These are phyloP conservation scores for Acacia crassicarpa DNA, from an alignment of 306 rosid species.

Conservation along the genomic window DNA sequence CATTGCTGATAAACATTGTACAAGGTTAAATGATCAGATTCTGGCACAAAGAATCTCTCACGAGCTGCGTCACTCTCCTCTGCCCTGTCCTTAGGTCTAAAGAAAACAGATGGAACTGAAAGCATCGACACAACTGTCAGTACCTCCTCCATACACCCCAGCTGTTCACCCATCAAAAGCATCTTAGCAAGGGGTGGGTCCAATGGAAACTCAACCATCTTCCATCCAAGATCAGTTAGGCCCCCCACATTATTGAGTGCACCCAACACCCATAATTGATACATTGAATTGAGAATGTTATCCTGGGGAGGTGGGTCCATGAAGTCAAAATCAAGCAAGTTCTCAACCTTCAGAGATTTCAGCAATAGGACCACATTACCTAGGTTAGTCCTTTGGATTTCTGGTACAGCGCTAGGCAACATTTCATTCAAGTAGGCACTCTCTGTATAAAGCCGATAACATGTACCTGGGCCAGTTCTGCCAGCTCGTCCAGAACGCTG, in stretches of 20 bases:
- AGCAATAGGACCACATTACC: slow-evolving; percentile 93
- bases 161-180: slow-evolving; percentile 86
- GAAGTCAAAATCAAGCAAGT: slow-evolving; percentile 92
- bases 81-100: slow-evolving; percentile 90
- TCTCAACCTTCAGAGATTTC: slow-evolving; percentile 93
- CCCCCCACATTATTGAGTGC: slow-evolving; percentile 95
- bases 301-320: slow-evolving; percentile 99
- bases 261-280: slow-evolving; percentile 97
- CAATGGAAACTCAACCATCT: slow-evolving; percentile 97
- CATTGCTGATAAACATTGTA: slow-evolving; percentile 95
- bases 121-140: slow-evolving; percentile 96
- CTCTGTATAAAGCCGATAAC: slow-evolving; percentile 87
- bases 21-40: slow-evolving; percentile 88
- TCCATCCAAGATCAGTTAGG: slow-evolving; percentile 93
- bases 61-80: slow-evolving; percentile 99
- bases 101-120: slow-evolving; percentile 96
- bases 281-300: slow-evolving; percentile 97
- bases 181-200: slow-evolving; percentile 99
- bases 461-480: slow-evolving; percentile 98
- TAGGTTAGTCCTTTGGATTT: slow-evolving; percentile 96
- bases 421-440: slow-evolving; percentile 87
- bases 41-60: slow-evolving; percentile 87
- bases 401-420: slow-evolving; percentile 94
- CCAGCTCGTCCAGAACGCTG: slow-evolving; percentile 99
- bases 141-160: slow-evolving; percentile 85